A percentile compares a stretch with the other conserved stretches of the same genome.
These are phyloP conservation scores for Candida sp. DNA, from an alignment of 1,139 yeast species.

Conservation along the genomic window DNA sequence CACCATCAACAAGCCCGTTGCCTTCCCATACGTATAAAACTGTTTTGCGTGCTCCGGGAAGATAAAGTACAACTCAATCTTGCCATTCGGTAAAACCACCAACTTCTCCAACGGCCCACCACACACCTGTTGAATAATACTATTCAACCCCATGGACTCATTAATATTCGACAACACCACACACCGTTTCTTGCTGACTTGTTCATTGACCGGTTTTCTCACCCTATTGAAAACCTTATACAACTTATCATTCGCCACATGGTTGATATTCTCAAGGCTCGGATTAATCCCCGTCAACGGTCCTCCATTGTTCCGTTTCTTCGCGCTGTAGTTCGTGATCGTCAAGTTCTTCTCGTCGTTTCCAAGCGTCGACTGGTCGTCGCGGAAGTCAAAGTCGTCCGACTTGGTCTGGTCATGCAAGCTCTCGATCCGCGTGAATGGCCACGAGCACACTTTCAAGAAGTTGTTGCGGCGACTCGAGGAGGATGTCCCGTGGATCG, in stretches of 20 bases:
- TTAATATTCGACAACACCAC: slow-evolving; percentile 23
- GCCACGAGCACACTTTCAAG: slow-evolving; percentile 17
- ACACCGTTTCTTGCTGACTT: slow-evolving; percentile 11
- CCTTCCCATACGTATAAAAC: slow-evolving; percentile 58
- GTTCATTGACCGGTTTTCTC: slow-evolving; percentile 4
- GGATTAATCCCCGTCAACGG: slow-evolving; percentile 16
- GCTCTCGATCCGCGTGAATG: slow-evolving; percentile 14
- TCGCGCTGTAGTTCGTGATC: slow-evolving; percentile 3
- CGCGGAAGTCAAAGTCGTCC: background rate
- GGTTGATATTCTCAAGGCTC: slow-evolving; percentile 18
- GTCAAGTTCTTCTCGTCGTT: slow-evolving; percentile 6
- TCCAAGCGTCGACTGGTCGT: slow-evolving; percentile 4
- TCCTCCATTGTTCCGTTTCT: slow-evolving; percentile 1
- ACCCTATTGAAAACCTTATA: slow-evolving; percentile 9
- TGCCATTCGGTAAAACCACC: slow-evolving; percentile 18
- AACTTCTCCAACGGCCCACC: slow-evolving; percentile 80
- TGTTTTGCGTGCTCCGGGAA: slow-evolving; percentile 56
- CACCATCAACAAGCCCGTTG: slow-evolving; percentile 58
- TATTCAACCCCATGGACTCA: slow-evolving; percentile 42
- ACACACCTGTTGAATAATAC: slow-evolving; percentile 59
- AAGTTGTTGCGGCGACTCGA: slow-evolving; percentile 13
- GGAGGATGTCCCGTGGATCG: slow-evolving; percentile 8
- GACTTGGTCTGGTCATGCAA: slow-evolving; percentile 6
- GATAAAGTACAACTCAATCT: slow-evolving; percentile 57
- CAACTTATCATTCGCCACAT: slow-evolving; percentile 10